phyloP scores from a whole-genome alignment of 352 stramenopile genomes.

The Pythium insidiosum region DNA sequence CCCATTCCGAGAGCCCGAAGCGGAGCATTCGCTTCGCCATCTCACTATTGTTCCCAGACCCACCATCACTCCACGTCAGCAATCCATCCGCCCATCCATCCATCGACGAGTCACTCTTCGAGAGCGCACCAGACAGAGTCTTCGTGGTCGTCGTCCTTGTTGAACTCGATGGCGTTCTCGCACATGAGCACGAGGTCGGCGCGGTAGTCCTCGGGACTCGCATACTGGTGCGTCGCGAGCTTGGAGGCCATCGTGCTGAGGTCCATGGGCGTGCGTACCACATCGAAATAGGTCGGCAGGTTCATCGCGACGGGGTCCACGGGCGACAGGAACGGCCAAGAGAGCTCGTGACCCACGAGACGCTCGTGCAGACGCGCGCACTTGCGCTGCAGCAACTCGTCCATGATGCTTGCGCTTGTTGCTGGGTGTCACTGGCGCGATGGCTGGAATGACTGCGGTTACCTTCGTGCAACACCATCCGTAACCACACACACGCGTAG shows the following conservation, averaged over 20 bases:
- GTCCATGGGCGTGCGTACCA: slow-evolving; percentile 97
- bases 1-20: slow-evolving; percentile 38
- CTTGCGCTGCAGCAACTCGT: slow-evolving; percentile 33
- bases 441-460: too few relatives aligned
- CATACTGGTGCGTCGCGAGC: slow-evolving; percentile 51
- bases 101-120: neutral
- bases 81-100: neutral
- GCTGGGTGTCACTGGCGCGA: too few relatives aligned
- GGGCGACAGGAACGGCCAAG: slow-evolving; percentile 89
- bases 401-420: slow-evolving; percentile 20
- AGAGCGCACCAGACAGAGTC: slow-evolving; percentile 61
- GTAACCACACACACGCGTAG: neutral
- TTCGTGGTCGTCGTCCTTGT: slow-evolving; percentile 64
- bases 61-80: neutral
- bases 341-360: slow-evolving; percentile 46
- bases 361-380: slow-evolving; percentile 58
- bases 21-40: slow-evolving; percentile 56
- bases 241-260: slow-evolving; percentile 90
- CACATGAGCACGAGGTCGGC: slow-evolving; percentile 80
- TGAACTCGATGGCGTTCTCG: slow-evolving; percentile 83
- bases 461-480: neutral
- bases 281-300: slow-evolving; percentile 91
- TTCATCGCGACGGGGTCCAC: slow-evolving; percentile 92
- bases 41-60: slow-evolving; percentile 18
- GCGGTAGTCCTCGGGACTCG: slow-evolving; percentile 39